phyloP scores from a whole-genome alignment of 1,284 basidiomycete species.

The Uromyces viciae-fabae region DNA sequence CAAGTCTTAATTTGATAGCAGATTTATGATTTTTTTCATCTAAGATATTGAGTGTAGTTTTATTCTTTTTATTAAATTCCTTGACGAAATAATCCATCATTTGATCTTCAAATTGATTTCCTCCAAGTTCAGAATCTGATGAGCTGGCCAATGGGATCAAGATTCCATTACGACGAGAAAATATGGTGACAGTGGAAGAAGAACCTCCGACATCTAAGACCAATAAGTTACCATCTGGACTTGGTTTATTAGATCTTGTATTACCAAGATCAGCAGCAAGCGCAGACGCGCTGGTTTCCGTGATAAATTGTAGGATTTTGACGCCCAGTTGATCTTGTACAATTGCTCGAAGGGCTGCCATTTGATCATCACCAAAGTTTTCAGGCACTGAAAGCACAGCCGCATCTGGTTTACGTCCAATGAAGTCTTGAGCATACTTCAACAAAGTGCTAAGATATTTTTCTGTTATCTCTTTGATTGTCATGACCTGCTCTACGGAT shows the following conservation, averaged over 20 bases:
- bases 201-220: conserved; percentile 63
- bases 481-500: conserved; percentile 52
- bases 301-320: conserved; percentile 73
- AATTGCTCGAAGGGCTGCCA: conserved; percentile 55
- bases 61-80: conserved; percentile 97
- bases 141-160: conserved; percentile 60
- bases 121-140: conserved; percentile 60
- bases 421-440: conserved; percentile 84
- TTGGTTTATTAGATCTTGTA: conserved; percentile 45
- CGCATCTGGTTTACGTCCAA: conserved; percentile 72
- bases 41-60: conserved; percentile 57
- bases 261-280: conserved; percentile 59
- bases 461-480: conserved; percentile 59
- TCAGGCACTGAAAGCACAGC: conserved; percentile 80
- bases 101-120: conserved; percentile 70
- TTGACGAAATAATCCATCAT: conserved; percentile 88
- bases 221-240: conserved; percentile 56
- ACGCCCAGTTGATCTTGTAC: conserved; percentile 65
- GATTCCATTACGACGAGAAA: conserved; percentile 60
- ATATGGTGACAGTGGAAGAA: conserved; percentile 59
- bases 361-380: conserved; percentile 53
- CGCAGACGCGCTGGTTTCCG: conserved; percentile 75
- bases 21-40: conserved; percentile 67
- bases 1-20: conserved; percentile 85
- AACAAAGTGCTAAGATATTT: conserved; percentile 82